Conservation (phyloP, 192 early-diverging fungal species). For the Backusella westeae region DNA sequence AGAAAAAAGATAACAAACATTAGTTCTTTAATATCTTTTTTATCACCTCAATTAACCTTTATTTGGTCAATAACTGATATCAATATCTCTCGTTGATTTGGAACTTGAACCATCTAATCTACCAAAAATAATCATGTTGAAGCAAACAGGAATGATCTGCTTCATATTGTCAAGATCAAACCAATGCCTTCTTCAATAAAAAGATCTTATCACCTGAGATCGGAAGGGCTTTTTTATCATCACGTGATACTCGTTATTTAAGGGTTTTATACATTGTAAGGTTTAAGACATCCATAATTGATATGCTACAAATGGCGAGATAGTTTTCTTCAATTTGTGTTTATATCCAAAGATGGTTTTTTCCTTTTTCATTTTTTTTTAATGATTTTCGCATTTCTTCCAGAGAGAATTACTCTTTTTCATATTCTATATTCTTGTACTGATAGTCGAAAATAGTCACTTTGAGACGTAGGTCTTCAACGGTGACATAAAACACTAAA, state of each 20-base stretch:
- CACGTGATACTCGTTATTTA: not conserved
- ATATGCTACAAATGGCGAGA: not conserved
- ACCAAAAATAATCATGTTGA: not conserved
- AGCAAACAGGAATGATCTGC: not conserved
- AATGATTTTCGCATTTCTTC: no score
- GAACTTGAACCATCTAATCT: not conserved
- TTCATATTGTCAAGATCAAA: not conserved
- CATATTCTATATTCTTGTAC: no score
- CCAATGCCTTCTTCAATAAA: not conserved
- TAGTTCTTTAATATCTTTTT: not conserved
- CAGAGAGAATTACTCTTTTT: no score
- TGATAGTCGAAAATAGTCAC: no score
- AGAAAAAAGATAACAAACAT: conserved; percentile 5
- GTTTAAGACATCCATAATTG: not conserved
- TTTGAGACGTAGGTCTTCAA: no score
- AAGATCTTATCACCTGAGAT: not conserved
- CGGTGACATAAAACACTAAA: no score
- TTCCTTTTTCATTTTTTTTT: no score
- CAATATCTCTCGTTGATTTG: not conserved
- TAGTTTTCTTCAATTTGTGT: no score
- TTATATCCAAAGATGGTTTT: not conserved
- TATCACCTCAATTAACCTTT: not conserved
- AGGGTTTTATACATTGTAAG: not conserved
- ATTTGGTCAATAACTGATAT: not conserved
- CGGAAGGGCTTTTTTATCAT: not conserved